Evolutionary conservation across 148 eudicot genomes (phyloP), one percentile per base, ranked within the genome.

Genomic region (Spergularia bocconei): DNA sequence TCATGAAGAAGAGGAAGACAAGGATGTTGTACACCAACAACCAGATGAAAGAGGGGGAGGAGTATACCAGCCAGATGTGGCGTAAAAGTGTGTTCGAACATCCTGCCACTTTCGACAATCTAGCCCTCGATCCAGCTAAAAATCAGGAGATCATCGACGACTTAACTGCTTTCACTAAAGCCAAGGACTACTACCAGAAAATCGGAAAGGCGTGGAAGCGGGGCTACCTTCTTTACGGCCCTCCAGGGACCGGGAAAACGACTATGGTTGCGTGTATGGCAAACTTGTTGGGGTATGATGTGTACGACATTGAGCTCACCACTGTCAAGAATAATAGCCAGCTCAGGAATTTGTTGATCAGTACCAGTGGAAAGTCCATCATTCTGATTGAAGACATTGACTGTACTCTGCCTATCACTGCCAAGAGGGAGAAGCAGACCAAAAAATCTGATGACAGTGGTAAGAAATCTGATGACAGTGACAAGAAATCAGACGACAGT

Each of bases 361-460:
- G 82, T 36, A 85, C 84, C 11, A 50, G 79, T 0, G 74, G 68
- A 5, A 87, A 87, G 75, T 82, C 88, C 0, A 77, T 89, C 0
- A 87, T 89, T 38, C 82, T 89, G 20, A 87, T 89, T 9, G 93
- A 89, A 29, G 93, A 89, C 21, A 89, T 89, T 10, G 93, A 89
- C 52, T 87, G 89, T 55, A 87, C 90, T 19, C 65, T 71, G 58
- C 75, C 75, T 15, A 39, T 71, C 52, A 57, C 63, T 4, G n/a
- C 48, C 5, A 71, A 71, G 0, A 69, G 82, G 2, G 72, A 29
- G 6, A 53, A 72, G 48, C 7, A 5, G 63, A 72, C 44, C 65
- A 71, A 29, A 29, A 29, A 29, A 29, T 29, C 36, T 2, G 36
- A 29, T 29, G 36, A 29, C 36, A 29, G 33, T 29, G 33, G 33